Evolutionary conservation across 2,329 filamentous ascomycete species (phyloP).

Genomic region (Didymella keratinophila): DNA sequence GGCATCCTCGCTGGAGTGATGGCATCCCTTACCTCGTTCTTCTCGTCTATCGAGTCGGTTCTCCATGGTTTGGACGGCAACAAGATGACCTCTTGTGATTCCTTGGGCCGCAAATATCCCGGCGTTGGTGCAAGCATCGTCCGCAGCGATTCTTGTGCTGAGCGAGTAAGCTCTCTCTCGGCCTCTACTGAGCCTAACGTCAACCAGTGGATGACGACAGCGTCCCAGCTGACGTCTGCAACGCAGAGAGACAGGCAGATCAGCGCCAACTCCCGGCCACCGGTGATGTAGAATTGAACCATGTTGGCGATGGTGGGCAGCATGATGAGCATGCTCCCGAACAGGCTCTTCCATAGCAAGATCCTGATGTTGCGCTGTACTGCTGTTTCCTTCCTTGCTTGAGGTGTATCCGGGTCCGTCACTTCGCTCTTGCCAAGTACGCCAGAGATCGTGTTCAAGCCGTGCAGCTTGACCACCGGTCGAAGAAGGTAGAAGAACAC

Average conservation of each 20-base stretch:
- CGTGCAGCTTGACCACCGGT: slow-evolving; percentile 23
- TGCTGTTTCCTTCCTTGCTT: slow-evolving; percentile 10
- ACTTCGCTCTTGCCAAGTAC: not conserved
- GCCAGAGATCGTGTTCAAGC: slow-evolving; percentile 13
- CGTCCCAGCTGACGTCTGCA: slow-evolving; percentile 40
- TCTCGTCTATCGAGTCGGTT: not conserved
- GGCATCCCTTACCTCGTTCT: not conserved
- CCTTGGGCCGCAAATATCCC: not conserved
- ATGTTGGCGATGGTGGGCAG: slow-evolving; percentile 48
- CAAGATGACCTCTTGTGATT: slow-evolving; percentile 7
- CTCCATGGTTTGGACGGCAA: not conserved
- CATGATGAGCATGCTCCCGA: slow-evolving; percentile 42
- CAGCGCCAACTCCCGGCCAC: slow-evolving; percentile 43
- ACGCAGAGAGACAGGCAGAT: slow-evolving; percentile 48
- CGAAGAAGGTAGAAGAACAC: slow-evolving; percentile 44
- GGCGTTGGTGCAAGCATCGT: slow-evolving; percentile 1
- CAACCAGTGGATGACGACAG: slow-evolving; percentile 22
- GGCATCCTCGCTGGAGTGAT: not conserved
- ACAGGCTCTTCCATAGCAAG: slow-evolving; percentile 30
- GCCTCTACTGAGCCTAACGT: slow-evolving; percentile 21
- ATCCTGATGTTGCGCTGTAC: slow-evolving; percentile 22
- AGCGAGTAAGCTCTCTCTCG: slow-evolving; percentile 9
- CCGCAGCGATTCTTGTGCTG: not conserved
- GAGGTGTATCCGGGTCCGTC: not conserved
- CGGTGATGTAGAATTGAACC: slow-evolving; percentile 35